Evolutionary conservation across 2,329 filamentous ascomycete genomes (phyloP).

Genomic region (Neocucurbitaria cava): DNA sequence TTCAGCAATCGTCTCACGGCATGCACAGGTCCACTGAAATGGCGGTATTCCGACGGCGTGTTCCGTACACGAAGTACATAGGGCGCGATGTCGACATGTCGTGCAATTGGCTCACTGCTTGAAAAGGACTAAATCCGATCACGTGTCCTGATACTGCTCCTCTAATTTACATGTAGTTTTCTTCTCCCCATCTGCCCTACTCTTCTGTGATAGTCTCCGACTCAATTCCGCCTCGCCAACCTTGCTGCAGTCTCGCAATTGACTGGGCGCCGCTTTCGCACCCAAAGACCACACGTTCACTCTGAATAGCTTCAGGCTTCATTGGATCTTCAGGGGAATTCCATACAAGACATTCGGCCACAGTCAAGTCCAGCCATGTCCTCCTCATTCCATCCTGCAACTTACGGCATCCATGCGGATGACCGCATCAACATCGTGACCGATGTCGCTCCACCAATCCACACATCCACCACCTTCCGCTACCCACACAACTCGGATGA

Average conservation of each 20-base stretch:
- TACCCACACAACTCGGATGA: constrained; percentile 75
- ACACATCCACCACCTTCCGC: constrained; percentile 90
- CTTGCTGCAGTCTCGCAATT: background rate
- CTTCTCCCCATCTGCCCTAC: background rate
- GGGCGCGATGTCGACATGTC: constrained; percentile 23
- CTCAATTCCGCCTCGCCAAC: too few relatives aligned
- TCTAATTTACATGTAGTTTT: too few relatives aligned
- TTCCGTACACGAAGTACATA: background rate
- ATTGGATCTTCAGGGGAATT: background rate
- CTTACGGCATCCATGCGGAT: constrained; percentile 81
- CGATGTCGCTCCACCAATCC: constrained; percentile 87
- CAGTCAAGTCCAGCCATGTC: background rate
- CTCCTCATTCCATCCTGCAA: constrained; percentile 61
- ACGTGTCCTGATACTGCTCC: too few relatives aligned
- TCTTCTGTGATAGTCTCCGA: too few relatives aligned
- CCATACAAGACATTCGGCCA: background rate
- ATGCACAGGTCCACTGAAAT: constrained; percentile 14
- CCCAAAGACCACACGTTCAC: background rate
- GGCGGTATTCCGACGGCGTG: background rate
- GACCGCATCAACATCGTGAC: constrained; percentile 75
- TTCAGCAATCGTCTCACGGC: background rate
- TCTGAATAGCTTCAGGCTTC: background rate
- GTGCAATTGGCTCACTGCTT: background rate
- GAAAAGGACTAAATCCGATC: too few relatives aligned
- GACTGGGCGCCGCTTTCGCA: background rate